Base-by-base conservation (phyloP, 2,329 filamentous ascomycete species). In the Microsporum canis region DNA sequence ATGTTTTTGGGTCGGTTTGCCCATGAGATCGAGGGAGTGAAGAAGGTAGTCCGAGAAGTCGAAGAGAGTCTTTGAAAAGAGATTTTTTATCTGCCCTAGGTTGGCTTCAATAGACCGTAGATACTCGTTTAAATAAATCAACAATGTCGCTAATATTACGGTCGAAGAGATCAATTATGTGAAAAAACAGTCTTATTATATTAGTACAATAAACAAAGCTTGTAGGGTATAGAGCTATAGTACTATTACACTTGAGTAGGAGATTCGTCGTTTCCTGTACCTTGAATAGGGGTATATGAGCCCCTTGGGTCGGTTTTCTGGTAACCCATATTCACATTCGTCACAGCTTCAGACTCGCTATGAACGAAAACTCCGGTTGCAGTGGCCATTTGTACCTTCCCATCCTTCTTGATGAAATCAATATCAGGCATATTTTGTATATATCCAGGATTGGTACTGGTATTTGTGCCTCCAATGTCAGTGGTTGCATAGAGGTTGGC, bases 21-120 rank as follows among this genome's bases (percentile, higher is more conserved):
- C 10, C 89, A 95, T 74, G 85, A 92, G 69, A 80, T 88, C 6
- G 80, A 81, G 39, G 85, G 86, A 59, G 84, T 95, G 66, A 80
- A 83, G 63, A 83, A 83, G 75, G 88, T 90, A 3, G 84, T 92
- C 55, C 73, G 78, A 36, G 89, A 95, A 72, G 84, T 94, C 36
- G 82, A 83, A 6, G 76, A 49, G 23, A 36, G 49, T 31, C 31
- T 55, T 12, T 29, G 36, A 36, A 36, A 55, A 12, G 10, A 6
- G 14, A 43, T 41, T 5, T 41, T 14, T 12, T 43, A n/a, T n/a
- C 10, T 23, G 17, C 17, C 17, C 17, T 23, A 23, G 17, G 17
- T 1, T 23, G 17, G 1, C 17, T 23, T 23, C 17, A 23, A 23
- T 23, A 23, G 17, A 23, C 17, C 17, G 17, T 23, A 23, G 17